A percentile compares a stretch with the other conserved stretches of the same genome.
Evolutionary conservation across 192 early-diverging fungal species (phyloP).

Genomic region (Coemansia sp.): DNA sequence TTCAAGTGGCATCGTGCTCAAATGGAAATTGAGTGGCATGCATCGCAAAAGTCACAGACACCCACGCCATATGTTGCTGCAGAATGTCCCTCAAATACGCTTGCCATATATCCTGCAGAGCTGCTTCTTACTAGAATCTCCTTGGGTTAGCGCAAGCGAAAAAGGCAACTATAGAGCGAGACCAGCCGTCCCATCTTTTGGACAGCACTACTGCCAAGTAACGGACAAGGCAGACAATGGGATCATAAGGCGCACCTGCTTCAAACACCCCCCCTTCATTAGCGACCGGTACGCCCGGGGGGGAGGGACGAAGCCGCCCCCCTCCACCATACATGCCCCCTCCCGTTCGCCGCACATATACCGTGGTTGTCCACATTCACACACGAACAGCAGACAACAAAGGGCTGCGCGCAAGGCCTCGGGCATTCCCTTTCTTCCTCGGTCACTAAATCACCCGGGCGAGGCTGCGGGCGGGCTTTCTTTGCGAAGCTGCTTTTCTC

Average conservation of each 20-base stretch:
- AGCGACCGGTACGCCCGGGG: slow-evolving; percentile 2
- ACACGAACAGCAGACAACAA: slow-evolving; percentile 7
- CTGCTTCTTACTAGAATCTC: background rate
- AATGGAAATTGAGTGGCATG: background rate
- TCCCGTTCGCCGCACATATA: slow-evolving; percentile 4
- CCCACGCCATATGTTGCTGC: background rate
- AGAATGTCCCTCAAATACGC: background rate
- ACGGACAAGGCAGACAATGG: slow-evolving; percentile 8
- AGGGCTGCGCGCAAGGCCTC: slow-evolving; percentile 28
- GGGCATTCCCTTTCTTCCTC: slow-evolving; percentile 37
- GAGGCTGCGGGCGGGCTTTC: slow-evolving; percentile 15
- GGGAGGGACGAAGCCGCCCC: slow-evolving; percentile 2
- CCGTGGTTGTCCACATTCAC: slow-evolving; percentile 8
- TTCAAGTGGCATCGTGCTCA: no score
- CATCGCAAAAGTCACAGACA: background rate
- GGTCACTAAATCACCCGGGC: slow-evolving; percentile 55
- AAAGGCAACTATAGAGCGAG: background rate
- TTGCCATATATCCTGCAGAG: no score
- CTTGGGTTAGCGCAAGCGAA: background rate
- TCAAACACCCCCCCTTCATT: slow-evolving; percentile 3
- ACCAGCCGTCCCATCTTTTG: no score
- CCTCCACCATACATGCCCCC: background rate
- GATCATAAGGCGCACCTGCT: slow-evolving; percentile 17
- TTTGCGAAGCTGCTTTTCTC: slow-evolving; percentile 1
- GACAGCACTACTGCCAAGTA: slow-evolving; percentile 6